phyloP scores from a whole-genome alignment of 768 basidiomycete species.

The Cystofilobasidium capitatum region DNA sequence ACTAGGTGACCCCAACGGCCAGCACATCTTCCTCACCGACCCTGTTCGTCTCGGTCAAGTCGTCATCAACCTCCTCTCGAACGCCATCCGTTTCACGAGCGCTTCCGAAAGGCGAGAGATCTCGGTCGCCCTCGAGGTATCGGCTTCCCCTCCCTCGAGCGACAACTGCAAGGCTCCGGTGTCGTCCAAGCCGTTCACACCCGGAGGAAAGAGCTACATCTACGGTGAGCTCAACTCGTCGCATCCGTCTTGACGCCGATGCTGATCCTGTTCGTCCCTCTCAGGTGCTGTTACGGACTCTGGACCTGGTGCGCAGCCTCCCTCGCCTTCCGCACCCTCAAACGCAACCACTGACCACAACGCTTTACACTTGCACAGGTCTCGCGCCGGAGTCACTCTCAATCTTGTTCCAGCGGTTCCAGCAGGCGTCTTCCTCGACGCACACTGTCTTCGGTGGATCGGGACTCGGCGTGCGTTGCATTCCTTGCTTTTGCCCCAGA shows the following conservation, averaged over 20 bases:
- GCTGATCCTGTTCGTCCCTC: neutral
- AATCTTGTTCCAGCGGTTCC: constrained; percentile 42
- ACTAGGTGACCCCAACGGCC: neutral
- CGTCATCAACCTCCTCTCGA: constrained; percentile 24
- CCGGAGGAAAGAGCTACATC: constrained; percentile 3
- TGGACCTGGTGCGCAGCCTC: constrained; percentile 2
- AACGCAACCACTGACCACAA: constrained; percentile 14
- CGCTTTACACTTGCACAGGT: constrained; percentile 42
- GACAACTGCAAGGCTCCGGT: constrained; percentile 35
- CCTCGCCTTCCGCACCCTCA: neutral
- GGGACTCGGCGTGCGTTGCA: constrained; percentile 34
- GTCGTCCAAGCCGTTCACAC: neutral
- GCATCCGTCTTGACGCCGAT: too few relatives aligned
- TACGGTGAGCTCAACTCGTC: neutral
- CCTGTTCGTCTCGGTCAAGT: constrained; percentile 34
- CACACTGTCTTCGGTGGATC: constrained; percentile 37
- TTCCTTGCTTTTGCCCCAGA: neutral
- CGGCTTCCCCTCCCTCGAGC: constrained; percentile 35
- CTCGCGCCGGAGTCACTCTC: constrained; percentile 40
- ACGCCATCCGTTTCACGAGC: constrained; percentile 40
- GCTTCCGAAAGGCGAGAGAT: constrained; percentile 33
- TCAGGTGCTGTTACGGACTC: constrained; percentile 17
- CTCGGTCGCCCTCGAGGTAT: constrained; percentile 36
- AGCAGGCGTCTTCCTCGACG: constrained; percentile 35
- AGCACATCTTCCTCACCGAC: constrained; percentile 11